Percentiles rank a stretch among this genome's conserved stretches.
Evolutionary conservation across 306 rosid genomes (phyloP).

Genomic region (Castanopsis chinensis): DNA sequence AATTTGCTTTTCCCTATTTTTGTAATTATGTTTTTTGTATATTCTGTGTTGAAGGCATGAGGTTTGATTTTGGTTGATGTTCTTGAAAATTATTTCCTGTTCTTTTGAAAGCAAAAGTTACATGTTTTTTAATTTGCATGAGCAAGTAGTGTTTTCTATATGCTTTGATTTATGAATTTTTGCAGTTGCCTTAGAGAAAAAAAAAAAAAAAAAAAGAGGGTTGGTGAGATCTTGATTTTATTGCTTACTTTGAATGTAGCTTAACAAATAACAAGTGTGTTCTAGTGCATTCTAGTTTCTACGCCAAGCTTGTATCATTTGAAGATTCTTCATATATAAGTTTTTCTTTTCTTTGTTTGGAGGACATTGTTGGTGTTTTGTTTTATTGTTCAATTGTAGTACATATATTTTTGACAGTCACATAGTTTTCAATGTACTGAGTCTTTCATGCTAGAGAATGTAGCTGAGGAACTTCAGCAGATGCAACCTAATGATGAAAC

Average conservation of each 20-base stretch:
- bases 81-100: neutral
- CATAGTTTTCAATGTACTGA: conserved; percentile 77
- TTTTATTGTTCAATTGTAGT: neutral
- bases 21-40: neutral
- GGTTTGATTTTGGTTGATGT: neutral
- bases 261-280: neutral
- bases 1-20: neutral
- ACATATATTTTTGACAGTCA: conserved; percentile 43
- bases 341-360: neutral
- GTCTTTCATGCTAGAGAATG: conserved; percentile 90
- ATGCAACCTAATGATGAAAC: conserved; percentile 59
- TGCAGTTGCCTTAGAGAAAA: neutral
- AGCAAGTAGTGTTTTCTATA: neutral
- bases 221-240: neutral
- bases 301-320: neutral
- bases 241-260: neutral
- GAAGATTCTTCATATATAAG: neutral
- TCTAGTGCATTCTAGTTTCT: neutral
- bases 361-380: no score
- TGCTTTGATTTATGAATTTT: neutral
- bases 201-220: neutral
- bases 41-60: neutral
- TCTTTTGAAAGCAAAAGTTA: neutral
- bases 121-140: no score
- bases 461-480: conserved; percentile 68